These are phyloP conservation scores for Globisporangium okanoganense DNA, from an alignment of 352 stramenopile genomes.

Conservation along the genomic window DNA sequence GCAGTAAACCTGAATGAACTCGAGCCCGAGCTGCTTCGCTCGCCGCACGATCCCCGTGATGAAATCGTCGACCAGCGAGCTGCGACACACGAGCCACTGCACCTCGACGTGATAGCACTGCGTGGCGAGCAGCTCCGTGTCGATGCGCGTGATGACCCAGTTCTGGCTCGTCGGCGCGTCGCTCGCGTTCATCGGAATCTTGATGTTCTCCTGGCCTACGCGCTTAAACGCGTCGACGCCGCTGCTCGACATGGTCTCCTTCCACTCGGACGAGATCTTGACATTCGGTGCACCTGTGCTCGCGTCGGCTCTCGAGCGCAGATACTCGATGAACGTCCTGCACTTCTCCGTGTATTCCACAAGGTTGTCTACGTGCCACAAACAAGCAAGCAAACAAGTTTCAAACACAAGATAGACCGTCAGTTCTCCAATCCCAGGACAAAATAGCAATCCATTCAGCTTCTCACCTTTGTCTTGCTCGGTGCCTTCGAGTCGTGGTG, in stretches of 20 bases:
- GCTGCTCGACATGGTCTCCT: slow-evolving; percentile 33
- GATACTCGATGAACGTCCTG: slow-evolving; percentile 66
- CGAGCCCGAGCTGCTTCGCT: slow-evolving; percentile 71
- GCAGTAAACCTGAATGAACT: slow-evolving; percentile 52
- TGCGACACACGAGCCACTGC: slow-evolving; percentile 83
- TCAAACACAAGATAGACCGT: slow-evolving; percentile 3
- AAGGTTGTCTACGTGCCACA: slow-evolving; percentile 34
- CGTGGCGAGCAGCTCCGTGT: slow-evolving; percentile 59
- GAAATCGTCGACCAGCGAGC: slow-evolving; percentile 76
- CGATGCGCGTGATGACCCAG: slow-evolving; percentile 75
- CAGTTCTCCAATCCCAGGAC: not conserved
- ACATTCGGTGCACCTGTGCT: slow-evolving; percentile 51
- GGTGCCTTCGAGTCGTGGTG: slow-evolving; percentile 34
- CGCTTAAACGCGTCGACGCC: slow-evolving; percentile 61
- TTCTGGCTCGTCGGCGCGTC: slow-evolving; percentile 77
- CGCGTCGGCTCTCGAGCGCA: slow-evolving; percentile 56
- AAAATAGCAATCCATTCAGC: not conserved
- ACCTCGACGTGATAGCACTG: slow-evolving; percentile 82
- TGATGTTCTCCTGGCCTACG: slow-evolving; percentile 60
- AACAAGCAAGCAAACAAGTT: not conserved
- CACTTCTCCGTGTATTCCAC: slow-evolving; percentile 58
- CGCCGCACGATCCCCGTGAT: slow-evolving; percentile 66
- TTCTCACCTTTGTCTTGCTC: slow-evolving; percentile 25
- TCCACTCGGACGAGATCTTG: slow-evolving; percentile 52
- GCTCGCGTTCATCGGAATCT: slow-evolving; percentile 60